A percentile compares a stretch with the other conserved stretches of the same genome.
Conservation (phyloP, 2,329 filamentous ascomycete species). For the Colletotrichum salicis region DNA sequence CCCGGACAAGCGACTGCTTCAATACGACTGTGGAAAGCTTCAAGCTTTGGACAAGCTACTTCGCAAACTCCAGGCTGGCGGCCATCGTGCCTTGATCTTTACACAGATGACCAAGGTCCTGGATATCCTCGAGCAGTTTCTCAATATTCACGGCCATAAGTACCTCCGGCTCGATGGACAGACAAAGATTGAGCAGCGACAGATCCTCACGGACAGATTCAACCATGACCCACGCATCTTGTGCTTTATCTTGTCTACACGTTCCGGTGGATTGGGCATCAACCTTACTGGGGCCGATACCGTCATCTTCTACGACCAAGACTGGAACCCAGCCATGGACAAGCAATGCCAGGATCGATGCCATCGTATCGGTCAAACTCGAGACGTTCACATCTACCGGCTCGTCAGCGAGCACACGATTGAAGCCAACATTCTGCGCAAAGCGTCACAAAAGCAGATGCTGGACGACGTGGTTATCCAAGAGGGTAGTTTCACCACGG, state of each 20-base stretch:
- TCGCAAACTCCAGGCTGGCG: conserved; percentile 85
- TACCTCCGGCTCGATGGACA: conserved; percentile 97
- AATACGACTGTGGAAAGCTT: conserved; percentile 97
- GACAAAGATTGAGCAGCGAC: conserved; percentile 94
- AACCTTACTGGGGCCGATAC: conserved; percentile 97
- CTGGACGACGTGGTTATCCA: conserved; percentile 98
- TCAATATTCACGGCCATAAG: conserved; percentile 97
- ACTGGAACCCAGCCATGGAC: conserved; percentile 99
- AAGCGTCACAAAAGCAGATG: conserved; percentile 97
- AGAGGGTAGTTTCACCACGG: conserved; percentile 96
- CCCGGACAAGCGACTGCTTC: conserved; percentile 92
- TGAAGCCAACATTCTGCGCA: conserved; percentile 96
- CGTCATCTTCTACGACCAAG: conserved; percentile 98
- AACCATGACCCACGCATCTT: conserved; percentile 93
- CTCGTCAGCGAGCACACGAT: conserved; percentile 94
- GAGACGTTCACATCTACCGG: conserved; percentile 97
- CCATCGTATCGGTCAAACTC: conserved; percentile 96
- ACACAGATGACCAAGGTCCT: conserved; percentile 99
- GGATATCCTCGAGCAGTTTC: conserved; percentile 95
- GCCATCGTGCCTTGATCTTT: conserved; percentile 95
- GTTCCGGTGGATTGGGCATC: conserved; percentile 94
- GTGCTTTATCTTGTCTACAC: conserved; percentile 93
- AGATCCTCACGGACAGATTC: conserved; percentile 95
- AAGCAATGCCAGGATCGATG: conserved; percentile 98
- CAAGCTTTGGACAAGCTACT: conserved; percentile 89